Conservation (phyloP, 1,284 basidiomycete species). For the Phylloboletellus chloephorus region DNA sequence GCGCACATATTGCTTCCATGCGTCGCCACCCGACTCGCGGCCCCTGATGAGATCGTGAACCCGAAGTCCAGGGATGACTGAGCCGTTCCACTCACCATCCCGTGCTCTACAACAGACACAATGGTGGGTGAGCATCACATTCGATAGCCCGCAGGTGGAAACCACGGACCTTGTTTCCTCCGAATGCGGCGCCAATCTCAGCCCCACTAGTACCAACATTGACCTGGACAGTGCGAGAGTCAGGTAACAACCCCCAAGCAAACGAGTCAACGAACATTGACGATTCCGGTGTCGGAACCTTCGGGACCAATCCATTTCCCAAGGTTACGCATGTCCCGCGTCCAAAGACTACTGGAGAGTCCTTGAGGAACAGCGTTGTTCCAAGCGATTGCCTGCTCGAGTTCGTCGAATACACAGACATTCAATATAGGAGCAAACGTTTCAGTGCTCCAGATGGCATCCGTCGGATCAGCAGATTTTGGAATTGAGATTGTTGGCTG, state of each 20-base stretch:
- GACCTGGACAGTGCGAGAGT: slow-evolving; percentile 44
- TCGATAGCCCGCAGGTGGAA: slow-evolving; percentile 11
- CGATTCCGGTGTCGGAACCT: slow-evolving; percentile 83
- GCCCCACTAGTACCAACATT: slow-evolving; percentile 93
- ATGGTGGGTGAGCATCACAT: slow-evolving; percentile 12
- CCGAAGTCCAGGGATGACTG: background rate
- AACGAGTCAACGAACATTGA: slow-evolving; percentile 51
- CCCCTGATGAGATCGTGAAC: slow-evolving; percentile 55
- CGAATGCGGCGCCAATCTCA: slow-evolving; percentile 89
- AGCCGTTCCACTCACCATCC: slow-evolving; percentile 54
- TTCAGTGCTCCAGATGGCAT: slow-evolving; percentile 73
- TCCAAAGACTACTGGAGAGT: slow-evolving; percentile 88
- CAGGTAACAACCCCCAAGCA: slow-evolving; percentile 8
- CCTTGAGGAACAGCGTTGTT: slow-evolving; percentile 93
- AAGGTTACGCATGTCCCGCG: slow-evolving; percentile 72
- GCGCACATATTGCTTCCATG: slow-evolving; percentile 91
- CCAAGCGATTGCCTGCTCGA: slow-evolving; percentile 87
- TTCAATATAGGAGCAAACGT: slow-evolving; percentile 86
- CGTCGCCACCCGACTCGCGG: slow-evolving; percentile 93
- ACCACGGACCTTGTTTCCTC: slow-evolving; percentile 79
- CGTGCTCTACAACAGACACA: slow-evolving; percentile 51
- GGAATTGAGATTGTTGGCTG: slow-evolving; percentile 81
- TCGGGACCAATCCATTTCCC: slow-evolving; percentile 89
- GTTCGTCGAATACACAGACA: slow-evolving; percentile 82
- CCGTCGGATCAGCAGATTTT: slow-evolving; percentile 45